Evolutionary conservation across 352 stramenopile species (phyloP).

Genomic region (Globisporangium abappressorium): DNA sequence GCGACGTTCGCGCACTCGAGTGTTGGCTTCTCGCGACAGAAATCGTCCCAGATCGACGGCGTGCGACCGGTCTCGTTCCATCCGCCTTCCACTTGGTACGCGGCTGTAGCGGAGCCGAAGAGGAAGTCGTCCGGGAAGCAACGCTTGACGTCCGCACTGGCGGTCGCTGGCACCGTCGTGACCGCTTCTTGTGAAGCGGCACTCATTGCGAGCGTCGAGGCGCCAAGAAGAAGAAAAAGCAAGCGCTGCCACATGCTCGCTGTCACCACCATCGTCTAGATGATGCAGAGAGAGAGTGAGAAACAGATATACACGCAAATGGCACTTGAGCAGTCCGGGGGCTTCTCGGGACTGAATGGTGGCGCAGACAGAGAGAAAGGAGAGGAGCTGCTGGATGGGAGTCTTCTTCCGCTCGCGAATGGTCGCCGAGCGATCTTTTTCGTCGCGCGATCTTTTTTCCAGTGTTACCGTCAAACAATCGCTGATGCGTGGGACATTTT

Average conservation of each 20-base stretch:
- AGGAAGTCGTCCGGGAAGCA: conserved; percentile 78
- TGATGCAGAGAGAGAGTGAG: background rate
- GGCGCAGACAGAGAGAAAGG: background rate
- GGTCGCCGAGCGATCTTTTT: background rate
- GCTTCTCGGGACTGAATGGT: background rate
- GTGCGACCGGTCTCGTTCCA: conserved; percentile 78
- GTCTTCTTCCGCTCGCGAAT: background rate
- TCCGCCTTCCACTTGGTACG: conserved; percentile 94
- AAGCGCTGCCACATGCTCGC: background rate
- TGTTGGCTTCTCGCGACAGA: conserved; percentile 51
- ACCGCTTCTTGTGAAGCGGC: background rate
- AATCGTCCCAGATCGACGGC: conserved; percentile 92
- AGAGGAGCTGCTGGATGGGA: background rate
- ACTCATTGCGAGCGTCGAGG: background rate
- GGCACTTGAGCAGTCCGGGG: background rate
- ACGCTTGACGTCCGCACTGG: conserved; percentile 15
- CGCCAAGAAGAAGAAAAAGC: background rate
- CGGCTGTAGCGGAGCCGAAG: conserved; percentile 87
- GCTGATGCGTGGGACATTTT: no score
- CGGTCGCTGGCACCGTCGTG: background rate
- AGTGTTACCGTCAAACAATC: no score
- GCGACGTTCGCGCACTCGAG: conserved; percentile 86
- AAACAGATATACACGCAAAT: background rate
- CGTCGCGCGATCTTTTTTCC: background rate
- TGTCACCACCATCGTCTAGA: background rate